Conservation (phyloP, 805 yeast genomes). For the Candida loeiensis region DNA sequence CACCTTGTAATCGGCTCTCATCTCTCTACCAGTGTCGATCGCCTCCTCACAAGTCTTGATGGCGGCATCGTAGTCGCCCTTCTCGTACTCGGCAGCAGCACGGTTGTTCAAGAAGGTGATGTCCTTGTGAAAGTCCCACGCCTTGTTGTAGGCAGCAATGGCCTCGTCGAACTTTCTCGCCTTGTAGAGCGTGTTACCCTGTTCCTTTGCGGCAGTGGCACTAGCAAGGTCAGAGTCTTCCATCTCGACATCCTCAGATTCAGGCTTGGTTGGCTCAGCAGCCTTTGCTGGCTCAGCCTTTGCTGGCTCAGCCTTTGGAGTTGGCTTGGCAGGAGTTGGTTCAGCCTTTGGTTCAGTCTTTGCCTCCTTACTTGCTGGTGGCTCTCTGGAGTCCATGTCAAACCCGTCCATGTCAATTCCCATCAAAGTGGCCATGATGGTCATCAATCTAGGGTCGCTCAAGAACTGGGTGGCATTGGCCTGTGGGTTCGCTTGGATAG, state of each 20-base stretch:
- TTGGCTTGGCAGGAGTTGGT: no score
- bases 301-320: constrained; percentile 12
- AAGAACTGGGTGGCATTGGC: constrained; percentile 66
- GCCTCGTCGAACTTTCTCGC: constrained; percentile 89
- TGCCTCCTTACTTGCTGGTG: constrained; percentile 8
- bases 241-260: constrained; percentile 31
- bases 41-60: constrained; percentile 79
- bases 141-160: constrained; percentile 77
- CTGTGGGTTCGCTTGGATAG: constrained; percentile 68
- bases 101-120: constrained; percentile 93
- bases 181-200: constrained; percentile 86
- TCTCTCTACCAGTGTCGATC: constrained; percentile 82
- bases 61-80: constrained; percentile 85
- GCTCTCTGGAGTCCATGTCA: constrained; percentile 17
- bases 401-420: constrained; percentile 70
- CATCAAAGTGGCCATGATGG: constrained; percentile 77
- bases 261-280: constrained; percentile 8
- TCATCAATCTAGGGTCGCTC: constrained; percentile 83
- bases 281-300: constrained; percentile 16
- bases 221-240: constrained; percentile 39
- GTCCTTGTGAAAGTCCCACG: constrained; percentile 78
- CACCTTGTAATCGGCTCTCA: constrained; percentile 86
- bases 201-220: constrained; percentile 72
- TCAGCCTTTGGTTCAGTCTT: constrained; percentile 13
- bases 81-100: constrained; percentile 97